Evolutionary conservation across 2,329 filamentous ascomycete genomes (phyloP).

Genomic region (Venturiaceae sp.): DNA sequence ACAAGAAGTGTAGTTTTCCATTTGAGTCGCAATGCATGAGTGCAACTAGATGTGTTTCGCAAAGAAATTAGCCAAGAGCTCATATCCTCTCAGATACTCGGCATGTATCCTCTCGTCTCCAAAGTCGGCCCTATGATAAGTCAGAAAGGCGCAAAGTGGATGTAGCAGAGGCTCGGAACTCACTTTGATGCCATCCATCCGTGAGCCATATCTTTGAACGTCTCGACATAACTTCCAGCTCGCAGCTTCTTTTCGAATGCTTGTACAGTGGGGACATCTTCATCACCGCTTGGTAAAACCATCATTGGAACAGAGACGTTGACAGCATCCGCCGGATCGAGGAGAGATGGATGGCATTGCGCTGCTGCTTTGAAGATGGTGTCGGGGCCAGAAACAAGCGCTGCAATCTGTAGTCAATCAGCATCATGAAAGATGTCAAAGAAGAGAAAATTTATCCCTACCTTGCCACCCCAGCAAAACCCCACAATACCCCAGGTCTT

Average conservation of each 20-base stretch:
- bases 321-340: background rate
- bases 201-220: background rate
- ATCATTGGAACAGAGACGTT: constrained; percentile 1
- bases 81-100: background rate
- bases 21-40: no score
- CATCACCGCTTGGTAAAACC: constrained; percentile 2
- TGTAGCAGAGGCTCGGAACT: background rate
- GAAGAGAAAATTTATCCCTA: background rate
- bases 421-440: background rate
- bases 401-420: background rate
- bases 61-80: background rate
- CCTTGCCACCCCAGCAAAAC: background rate
- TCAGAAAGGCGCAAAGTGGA: background rate
- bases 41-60: background rate
- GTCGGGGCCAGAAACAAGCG: background rate
- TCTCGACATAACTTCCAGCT: constrained; percentile 2
- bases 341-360: constrained; percentile 1
- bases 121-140: background rate
- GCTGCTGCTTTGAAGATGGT: constrained; percentile 1
- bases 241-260: background rate
- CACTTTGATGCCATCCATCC: constrained; percentile 6
- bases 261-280: background rate
- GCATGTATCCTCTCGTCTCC: background rate
- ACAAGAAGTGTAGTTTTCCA: no score
- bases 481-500: constrained; percentile 3